Evolutionary conservation across 2,329 filamentous ascomycete genomes (phyloP).

Genomic region (Ophiostoma piceae): DNA sequence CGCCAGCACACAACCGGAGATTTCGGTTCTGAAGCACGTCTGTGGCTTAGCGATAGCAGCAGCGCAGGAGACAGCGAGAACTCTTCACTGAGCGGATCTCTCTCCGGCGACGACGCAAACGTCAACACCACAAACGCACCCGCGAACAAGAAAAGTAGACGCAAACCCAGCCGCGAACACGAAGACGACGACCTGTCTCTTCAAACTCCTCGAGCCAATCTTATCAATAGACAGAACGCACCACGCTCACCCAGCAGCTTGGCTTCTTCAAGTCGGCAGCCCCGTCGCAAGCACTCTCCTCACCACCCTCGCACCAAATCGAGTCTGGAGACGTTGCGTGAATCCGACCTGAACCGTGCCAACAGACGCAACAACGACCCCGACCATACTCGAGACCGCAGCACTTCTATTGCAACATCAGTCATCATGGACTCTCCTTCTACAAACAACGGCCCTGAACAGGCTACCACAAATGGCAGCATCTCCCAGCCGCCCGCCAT

Average conservation of each 20-base stretch:
- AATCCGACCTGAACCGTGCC: constrained; percentile 32
- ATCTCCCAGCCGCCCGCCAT: not conserved
- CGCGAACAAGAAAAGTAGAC: constrained; percentile 11
- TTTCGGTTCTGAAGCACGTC: constrained; percentile 62
- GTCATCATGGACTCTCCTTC: constrained; percentile 18
- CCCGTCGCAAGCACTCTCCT: constrained; percentile 30
- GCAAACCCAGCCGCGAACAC: constrained; percentile 36
- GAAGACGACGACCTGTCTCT: constrained; percentile 21
- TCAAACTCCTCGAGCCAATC: constrained; percentile 22
- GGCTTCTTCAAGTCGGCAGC: constrained; percentile 7
- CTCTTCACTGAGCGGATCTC: constrained; percentile 67
- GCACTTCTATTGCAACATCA: not conserved
- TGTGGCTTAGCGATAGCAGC: constrained; percentile 82
- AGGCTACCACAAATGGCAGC: not conserved
- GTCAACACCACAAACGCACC: constrained; percentile 15
- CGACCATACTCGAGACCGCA: not conserved
- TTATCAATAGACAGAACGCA: not conserved
- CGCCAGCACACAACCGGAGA: constrained; percentile 73
- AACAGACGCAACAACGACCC: constrained; percentile 14
- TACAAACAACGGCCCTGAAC: not conserved
- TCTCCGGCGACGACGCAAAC: constrained; percentile 46
- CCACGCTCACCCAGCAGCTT: constrained; percentile 10
- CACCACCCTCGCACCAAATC: constrained; percentile 45
- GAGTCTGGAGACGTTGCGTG: constrained; percentile 53
- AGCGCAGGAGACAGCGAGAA: constrained; percentile 66